phyloP scores from a whole-genome alignment of 169 alveolate genomes.

The Eimeria acervulina region DNA sequence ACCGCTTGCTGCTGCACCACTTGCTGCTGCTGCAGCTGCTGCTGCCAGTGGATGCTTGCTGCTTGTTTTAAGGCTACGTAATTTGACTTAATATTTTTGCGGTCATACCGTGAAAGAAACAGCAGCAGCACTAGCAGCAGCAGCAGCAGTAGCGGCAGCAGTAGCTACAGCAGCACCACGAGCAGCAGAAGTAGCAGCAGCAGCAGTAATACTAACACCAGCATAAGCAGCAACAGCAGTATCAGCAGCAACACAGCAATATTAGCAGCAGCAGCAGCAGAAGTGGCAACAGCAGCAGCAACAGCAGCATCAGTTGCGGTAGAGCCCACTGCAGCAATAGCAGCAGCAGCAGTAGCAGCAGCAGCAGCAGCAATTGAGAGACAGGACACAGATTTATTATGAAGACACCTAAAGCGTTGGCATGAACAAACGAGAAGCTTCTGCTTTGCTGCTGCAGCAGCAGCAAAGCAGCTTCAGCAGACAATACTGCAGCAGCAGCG shows the following conservation, averaged over 20 bases:
- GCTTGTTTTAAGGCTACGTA: no score
- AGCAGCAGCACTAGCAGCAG: neutral
- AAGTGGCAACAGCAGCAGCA: slow-evolving; percentile 24
- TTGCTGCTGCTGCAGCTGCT: no score
- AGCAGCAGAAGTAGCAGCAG: no score
- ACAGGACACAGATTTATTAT: no score
- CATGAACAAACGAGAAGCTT: no score
- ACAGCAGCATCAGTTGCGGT: neutral
- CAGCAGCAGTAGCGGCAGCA: neutral
- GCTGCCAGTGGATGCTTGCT: no score
- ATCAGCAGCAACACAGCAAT: neutral
- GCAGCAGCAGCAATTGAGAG: slow-evolving; percentile 15
- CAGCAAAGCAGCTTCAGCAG: slow-evolving; percentile 35
- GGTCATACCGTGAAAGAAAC: no score
- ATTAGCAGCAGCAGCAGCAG: neutral
- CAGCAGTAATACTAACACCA: no score
- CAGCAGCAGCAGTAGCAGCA: neutral
- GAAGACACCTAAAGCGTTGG: neutral
- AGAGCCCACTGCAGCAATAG: neutral
- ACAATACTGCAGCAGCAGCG: neutral
- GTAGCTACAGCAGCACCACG: neutral
- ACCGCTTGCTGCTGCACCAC: no score
- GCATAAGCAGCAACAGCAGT: no score
- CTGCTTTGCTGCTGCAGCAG: neutral
- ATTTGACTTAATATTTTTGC: no score